A percentile compares a stretch with the other conserved stretches of the same genome.
Evolutionary conservation across 2,329 filamentous ascomycete genomes (phyloP).

Genomic region (Leptosphaerulina australis): DNA sequence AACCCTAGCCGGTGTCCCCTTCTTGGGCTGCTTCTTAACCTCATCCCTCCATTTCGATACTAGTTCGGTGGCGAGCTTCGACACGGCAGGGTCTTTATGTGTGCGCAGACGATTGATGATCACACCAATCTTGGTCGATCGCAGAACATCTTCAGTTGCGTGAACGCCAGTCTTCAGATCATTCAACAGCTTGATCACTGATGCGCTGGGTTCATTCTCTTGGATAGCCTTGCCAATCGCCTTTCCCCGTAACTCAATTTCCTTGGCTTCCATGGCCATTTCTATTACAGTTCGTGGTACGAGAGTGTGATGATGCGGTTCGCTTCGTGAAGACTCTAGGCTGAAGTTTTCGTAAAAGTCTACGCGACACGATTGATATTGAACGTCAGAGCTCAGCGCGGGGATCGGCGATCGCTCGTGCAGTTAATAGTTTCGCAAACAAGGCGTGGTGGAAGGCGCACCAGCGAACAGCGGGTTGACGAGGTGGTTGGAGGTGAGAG

Average conservation of each 20-base stretch:
- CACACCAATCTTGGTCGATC: conserved; percentile 89
- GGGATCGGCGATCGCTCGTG: conserved; percentile 7
- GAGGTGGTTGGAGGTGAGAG: conserved; percentile 4
- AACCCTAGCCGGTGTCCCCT: conserved; percentile 32
- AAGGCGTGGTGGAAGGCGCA: not conserved
- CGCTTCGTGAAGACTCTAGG: not conserved
- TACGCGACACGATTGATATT: conserved; percentile 9
- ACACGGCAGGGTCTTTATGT: conserved; percentile 76
- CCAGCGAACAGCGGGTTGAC: conserved; percentile 8
- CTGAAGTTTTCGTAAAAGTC: not conserved
- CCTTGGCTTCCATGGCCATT: conserved; percentile 74
- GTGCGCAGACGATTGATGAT: conserved; percentile 84
- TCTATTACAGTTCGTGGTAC: not conserved
- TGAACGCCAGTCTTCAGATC: conserved; percentile 79
- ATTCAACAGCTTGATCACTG: conserved; percentile 75
- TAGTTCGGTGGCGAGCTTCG: conserved; percentile 76
- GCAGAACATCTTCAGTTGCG: conserved; percentile 86
- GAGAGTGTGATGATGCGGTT: not conserved
- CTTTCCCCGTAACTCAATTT: conserved; percentile 77
- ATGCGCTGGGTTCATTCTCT: conserved; percentile 74
- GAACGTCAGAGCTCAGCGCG: conserved; percentile 10
- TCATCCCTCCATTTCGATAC: conserved; percentile 86
- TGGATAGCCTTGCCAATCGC: conserved; percentile 78
- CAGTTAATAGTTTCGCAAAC: not conserved
- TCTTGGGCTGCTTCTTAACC: conserved; percentile 62